Evolutionary conservation across 2,329 filamentous ascomycete species (phyloP), one percentile per base, ranked within the genome.

Genomic region (Epichloe scottii): DNA sequence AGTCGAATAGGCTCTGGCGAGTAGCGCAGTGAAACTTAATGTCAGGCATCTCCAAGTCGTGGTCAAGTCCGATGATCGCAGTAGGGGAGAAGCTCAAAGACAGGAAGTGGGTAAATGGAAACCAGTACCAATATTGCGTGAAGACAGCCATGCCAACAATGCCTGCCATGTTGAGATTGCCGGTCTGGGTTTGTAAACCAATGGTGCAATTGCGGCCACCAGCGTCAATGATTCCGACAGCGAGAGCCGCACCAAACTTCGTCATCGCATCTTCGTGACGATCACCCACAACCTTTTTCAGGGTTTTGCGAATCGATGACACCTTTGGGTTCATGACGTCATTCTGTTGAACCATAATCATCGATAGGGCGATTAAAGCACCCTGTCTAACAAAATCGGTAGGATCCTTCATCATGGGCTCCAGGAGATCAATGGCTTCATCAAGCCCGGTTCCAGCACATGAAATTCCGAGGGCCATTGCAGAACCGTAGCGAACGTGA

Each of bases 81-180:
- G 94, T 98, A 1, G 93, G 93, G n/a, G 88, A 89, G 71, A 98
- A 97, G 62, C 89, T 90, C 55, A 98, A 77, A 0, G 91, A 94
- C 52, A 98, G 69, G 81, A 98, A 98, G 70, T 98, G 93, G 33
- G 93, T 95, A 62, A 97, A 85, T 54, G 93, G 93, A 80, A 98
- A 98, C 93, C 93, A 98, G 74, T 98, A 98, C 93, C 93, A 98
- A 74, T 98, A 98, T 67, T 98, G 93, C 8, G 90, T 95, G 71
- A 98, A 98, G 50, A 98, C 87, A 30, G 89, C 91, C 83, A 95
- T 95, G 59, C 93, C 94, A 17, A 98, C 90, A 58, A 98, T 95
- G 55, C 89, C 94, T 17, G 90, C 83, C 90, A 98, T 96, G 75
- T 98, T 97, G 58, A 98, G 81, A 66, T 96, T 98, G 57, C 94